Base-by-base conservation (phyloP, 2,329 filamentous ascomycete species). In the Colletotrichum euphorbiae region DNA sequence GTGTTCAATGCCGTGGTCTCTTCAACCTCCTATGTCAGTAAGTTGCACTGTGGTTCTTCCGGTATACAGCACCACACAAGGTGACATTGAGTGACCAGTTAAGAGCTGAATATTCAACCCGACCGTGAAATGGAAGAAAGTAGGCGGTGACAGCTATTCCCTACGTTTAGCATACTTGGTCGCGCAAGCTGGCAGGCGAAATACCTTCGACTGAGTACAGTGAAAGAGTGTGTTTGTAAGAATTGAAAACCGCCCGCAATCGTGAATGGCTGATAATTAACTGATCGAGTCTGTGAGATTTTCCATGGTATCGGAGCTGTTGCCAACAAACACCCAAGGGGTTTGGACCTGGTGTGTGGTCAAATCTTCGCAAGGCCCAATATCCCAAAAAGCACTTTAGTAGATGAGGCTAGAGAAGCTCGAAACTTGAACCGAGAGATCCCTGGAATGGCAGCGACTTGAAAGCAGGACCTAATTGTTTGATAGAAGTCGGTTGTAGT, bases 171-270 rank as follows among this genome's bases (percentile, higher is more conserved):
- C 31, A 40, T 55, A 19, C 33, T 17, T 38, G 6, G 51, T 36
- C 17, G 51, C 7, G 19, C 2, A 21, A 19, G 33, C 31, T 55
- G 51, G 13, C 33, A 33, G 51, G 33, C 33, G 33, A 55, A 33
- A 55, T 55, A 55, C 51, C 51, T 55, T 31, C 51, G 19, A 36
- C 33, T 38, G 11, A 54, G 7, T 19, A 36, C 51, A 38, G 51
- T 45, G n/a, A 55, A 19, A 21, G 17, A 24, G 51, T 6, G 17
- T 52, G 48, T 51, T 24, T 24, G 24, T 4, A 52, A 52, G 48
- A 36, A 15, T n/a, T 31, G 28, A 4, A 11, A 31, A 31, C 1
- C 28, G 4, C 33, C 11, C 36, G 9, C 9, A 15, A 12, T 11
- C 15, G 11, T 38, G 36, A 38, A 15, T 12, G 11, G 36, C 13